Base-by-base conservation (phyloP, 345 rosid species). In the Ricinus communis region DNA sequence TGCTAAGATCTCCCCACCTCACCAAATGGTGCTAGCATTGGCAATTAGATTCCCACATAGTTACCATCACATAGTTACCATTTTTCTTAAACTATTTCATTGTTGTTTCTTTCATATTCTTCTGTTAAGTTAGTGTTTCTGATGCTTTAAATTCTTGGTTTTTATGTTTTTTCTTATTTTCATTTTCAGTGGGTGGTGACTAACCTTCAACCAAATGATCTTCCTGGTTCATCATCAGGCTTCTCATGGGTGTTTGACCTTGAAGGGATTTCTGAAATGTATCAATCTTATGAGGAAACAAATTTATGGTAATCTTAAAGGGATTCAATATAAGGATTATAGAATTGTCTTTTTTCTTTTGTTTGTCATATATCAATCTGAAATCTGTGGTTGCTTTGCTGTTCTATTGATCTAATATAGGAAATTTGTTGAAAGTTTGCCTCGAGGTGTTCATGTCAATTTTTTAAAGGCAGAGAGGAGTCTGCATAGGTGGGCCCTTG, bases 381-480 rank as follows among this genome's bases (percentile, higher is more conserved):
- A 71, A 67, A 13, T 55, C 30, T 31, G 18, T 24, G 16, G 46
- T 25, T 57, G 3, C 21, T 43, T 18, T 63, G 0, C 30, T 58
- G n/a, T 8, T 21, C 11, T 15, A n/a, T 30, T 74, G 18, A 51
- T 57, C 31, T 58, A 80, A 60, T 71, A 33, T 52, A 93, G 98
- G 98, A 85, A 83, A 81, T 79, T 93, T 55, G 96, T 91, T 77
- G 97, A 93, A 71, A 89, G 85, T 65, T 85, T 89, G 76, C 97
- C 96, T 67, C 85, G 86, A 70, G 97, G 96, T 62, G 96, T 93
- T 65, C 96, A 93, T 76, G 78, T 93, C 51, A 91, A 90, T 83
- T 91, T 93, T 78, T 73, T 93, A 72, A 93, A 93, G 82, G 98
- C 98, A 21, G 98, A 93, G 81, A 87, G 98, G 81, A 93, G 98